These are phyloP conservation scores for Colletotrichum filicis DNA, from an alignment of 2,329 filamentous ascomycete genomes.

Conservation along the genomic window DNA sequence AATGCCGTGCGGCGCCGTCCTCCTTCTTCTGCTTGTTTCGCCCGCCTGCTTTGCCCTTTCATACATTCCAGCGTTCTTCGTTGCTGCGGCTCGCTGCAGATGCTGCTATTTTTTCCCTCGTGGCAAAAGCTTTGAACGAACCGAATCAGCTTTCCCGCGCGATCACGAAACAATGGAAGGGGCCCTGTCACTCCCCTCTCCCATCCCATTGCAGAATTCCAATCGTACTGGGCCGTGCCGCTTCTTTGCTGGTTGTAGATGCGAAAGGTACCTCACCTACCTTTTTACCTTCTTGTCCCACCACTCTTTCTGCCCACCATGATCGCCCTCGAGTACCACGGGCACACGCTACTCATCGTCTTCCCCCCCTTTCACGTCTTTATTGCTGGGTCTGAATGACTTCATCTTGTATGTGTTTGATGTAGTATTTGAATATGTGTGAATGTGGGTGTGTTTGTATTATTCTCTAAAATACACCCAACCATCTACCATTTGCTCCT, in stretches of 20 bases:
- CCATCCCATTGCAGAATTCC: constrained; percentile 24
- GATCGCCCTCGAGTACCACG: not conserved
- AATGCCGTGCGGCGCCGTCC: not conserved
- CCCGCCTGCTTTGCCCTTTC: not conserved
- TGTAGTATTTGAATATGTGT: not conserved
- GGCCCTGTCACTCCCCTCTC: no score
- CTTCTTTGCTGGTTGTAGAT: not conserved
- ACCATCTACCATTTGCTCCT: not conserved
- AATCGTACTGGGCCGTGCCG: constrained; percentile 3
- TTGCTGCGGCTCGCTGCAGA: not conserved
- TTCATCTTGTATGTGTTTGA: not conserved
- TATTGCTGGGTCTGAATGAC: not conserved
- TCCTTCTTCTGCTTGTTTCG: not conserved
- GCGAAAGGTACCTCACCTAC: no score
- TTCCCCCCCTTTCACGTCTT: constrained; percentile 4
- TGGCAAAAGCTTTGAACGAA: constrained; percentile 11
- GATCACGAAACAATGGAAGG: not conserved
- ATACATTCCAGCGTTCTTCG: not conserved
- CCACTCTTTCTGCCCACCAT: not conserved
- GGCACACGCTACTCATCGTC: not conserved
- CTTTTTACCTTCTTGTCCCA: not conserved
- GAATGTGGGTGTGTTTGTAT: constrained; percentile 1
- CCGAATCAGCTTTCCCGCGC: not conserved
- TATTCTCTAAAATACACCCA: constrained; percentile 3
- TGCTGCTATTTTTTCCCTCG: not conserved